phyloP scores from a whole-genome alignment of 2,329 filamentous ascomycete species.

The Fusarium foetens region DNA sequence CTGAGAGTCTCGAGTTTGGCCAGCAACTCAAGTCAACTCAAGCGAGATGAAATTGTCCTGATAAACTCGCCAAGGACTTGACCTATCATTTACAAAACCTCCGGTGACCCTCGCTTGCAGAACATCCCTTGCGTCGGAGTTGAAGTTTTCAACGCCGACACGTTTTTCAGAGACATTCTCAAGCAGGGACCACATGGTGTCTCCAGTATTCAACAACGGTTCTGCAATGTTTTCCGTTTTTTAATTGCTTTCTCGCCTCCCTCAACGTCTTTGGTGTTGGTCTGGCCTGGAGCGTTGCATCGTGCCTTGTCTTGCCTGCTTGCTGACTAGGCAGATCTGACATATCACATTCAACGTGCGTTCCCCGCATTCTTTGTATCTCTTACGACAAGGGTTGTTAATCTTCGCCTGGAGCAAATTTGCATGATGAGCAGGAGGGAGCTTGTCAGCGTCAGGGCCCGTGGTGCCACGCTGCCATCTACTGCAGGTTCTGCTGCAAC shows the following conservation, averaged over 20 bases:
- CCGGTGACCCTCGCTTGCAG: background rate
- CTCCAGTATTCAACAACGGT: constrained; percentile 25
- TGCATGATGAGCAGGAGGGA: constrained; percentile 11
- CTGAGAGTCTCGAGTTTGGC: constrained; percentile 5
- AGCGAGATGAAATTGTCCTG: constrained; percentile 6
- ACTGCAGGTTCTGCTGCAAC: constrained; percentile 38
- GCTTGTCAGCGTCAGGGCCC: constrained; percentile 26
- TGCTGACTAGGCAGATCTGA: constrained; percentile 37
- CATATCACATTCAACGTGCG: constrained; percentile 33
- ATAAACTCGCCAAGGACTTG: constrained; percentile 3
- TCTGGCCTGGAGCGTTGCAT: constrained; percentile 34
- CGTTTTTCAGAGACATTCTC: constrained; percentile 36
- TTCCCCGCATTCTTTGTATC: constrained; percentile 41
- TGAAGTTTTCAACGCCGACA: constrained; percentile 20
- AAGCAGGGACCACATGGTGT: constrained; percentile 25
- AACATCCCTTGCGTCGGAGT: constrained; percentile 9
- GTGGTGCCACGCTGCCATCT: constrained; percentile 23
- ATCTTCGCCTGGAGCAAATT: constrained; percentile 22
- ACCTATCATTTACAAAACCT: constrained; percentile 12
- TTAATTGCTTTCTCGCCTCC: constrained; percentile 12
- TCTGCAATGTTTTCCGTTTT: background rate
- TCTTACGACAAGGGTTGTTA: constrained; percentile 14
- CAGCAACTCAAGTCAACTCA: background rate
- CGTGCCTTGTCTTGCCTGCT: constrained; percentile 34
- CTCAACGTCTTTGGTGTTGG: constrained; percentile 14